Percentiles rank a stretch among this genome's conserved stretches.
Conservation (phyloP, 2,329 filamentous ascomycete genomes). For the Penicillium capsulatum region DNA sequence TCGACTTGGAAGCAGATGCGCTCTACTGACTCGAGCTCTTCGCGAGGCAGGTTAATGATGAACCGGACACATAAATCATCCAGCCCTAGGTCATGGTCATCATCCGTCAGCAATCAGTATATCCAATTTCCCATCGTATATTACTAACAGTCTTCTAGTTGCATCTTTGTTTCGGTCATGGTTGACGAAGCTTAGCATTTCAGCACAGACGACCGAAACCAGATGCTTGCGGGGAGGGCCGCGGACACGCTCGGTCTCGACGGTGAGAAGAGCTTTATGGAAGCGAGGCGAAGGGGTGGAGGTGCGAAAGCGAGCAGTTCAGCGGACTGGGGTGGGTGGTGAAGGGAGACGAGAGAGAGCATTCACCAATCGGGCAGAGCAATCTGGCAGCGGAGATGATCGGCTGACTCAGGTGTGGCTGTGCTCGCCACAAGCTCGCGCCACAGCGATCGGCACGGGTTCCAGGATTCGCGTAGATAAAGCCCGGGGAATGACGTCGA, state of each 20-base stretch:
- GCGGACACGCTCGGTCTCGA: conserved; percentile 19
- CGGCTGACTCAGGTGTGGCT: conserved; percentile 19
- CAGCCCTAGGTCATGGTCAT: conserved; percentile 59
- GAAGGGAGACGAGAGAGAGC: neutral
- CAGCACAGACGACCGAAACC: conserved; percentile 34
- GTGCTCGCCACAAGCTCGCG: conserved; percentile 11
- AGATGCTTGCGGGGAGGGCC: conserved; percentile 18
- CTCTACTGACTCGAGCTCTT: conserved; percentile 83
- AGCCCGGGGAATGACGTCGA: conserved; percentile 23
- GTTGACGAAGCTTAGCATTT: conserved; percentile 58
- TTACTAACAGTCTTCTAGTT: conserved; percentile 76
- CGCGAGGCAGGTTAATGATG: conserved; percentile 90
- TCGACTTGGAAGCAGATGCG: conserved; percentile 98
- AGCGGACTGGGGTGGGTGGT: neutral
- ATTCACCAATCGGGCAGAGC: conserved; percentile 6
- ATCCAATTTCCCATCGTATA: too few species aligned
- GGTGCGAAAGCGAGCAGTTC: neutral
- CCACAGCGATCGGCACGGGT: conserved; percentile 18
- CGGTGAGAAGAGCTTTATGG: neutral
- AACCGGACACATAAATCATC: conserved; percentile 98
- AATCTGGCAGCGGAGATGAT: conserved; percentile 9
- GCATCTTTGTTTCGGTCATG: conserved; percentile 77
- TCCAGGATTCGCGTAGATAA: conserved; percentile 15
- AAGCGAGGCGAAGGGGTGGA: neutral
- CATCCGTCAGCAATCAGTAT: too few species aligned